Evolutionary conservation across 148 eudicot genomes (phyloP).

Genomic region (Chenopodium album): DNA sequence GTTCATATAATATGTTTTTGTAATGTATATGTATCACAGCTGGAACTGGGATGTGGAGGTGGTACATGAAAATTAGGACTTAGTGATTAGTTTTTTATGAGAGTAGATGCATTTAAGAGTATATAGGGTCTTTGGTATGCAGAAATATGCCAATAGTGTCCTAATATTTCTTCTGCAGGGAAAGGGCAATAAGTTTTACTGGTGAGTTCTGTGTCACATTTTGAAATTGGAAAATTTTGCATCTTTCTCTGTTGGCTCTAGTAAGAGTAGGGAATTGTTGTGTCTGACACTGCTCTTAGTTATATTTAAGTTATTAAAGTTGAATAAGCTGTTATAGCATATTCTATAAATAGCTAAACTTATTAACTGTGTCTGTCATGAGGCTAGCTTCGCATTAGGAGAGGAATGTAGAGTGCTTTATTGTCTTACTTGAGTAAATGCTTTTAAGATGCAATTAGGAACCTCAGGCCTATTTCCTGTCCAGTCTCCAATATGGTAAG

Average conservation of each 20-base stretch:
- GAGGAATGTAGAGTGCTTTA: not conserved
- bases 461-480: not conserved
- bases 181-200: not conserved
- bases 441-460: not conserved
- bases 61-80: not conserved
- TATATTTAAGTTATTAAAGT: not conserved
- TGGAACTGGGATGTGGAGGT: not conserved
- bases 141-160: not conserved
- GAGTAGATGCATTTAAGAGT: not conserved
- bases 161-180: not conserved
- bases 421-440: not conserved
- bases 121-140: not conserved
- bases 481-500: not conserved
- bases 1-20: not conserved
- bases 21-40: not conserved
- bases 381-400: not conserved
- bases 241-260: not conserved
- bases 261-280: not conserved
- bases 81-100: not conserved
- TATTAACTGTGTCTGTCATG: not conserved
- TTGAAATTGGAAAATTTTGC: not conserved
- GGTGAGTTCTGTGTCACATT: not conserved
- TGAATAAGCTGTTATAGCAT: not conserved
- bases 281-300: too few species aligned
- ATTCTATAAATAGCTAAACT: not conserved